Base-by-base conservation (phyloP, 2,329 filamentous ascomycete species). In the Ascochyta viciae-villosae region DNA sequence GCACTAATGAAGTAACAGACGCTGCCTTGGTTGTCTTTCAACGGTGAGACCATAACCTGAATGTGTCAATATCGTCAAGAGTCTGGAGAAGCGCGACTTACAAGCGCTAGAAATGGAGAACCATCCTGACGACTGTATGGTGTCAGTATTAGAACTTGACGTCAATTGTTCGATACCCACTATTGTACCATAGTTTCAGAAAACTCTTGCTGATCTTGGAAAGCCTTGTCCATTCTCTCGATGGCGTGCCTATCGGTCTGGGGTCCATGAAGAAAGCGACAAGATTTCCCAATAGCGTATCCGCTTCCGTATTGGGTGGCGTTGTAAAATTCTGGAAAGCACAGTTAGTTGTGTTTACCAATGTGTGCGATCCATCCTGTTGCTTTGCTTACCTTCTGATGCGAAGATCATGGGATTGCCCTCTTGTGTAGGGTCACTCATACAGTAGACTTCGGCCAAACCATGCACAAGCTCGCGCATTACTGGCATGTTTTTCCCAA, bases 401-500 rank as follows among this genome's bases (percentile, higher is more conserved):
- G 87, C 87, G 72, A 91, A 90, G 1, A 91, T 84, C 50, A 91
- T 88, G 0, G 88, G 89, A 68, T 90, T 90, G 57, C 90, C 89
- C 3, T 82, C 80, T 53, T 87, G 79, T 2, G 86, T 87, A 8
- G 89, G 88, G 69, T 92, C 89, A 0, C 87, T 89, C 54, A 92
- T 73, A 68, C 88, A 92, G 63, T 91, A 92, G 0, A 90, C 88
- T 68, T 91, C 89, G 0, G 87, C 89, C 43, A 91, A 72, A 0
- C 88, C 89, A 68, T 91, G 87, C 0, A 87, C 88, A 13, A 88
- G 81, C 29, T 89, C 85, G 39, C 82, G 80, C 38, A 90, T 77
- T 61, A 88, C 81, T 1, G 82, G 76, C 0, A 87, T 83, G 26
- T 89, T 75, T 1, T 82, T 88, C 4, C 88, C 87, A 1, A 85